Base-by-base conservation (phyloP, 345 rosid genomes). In the Corchorus capsularis region DNA sequence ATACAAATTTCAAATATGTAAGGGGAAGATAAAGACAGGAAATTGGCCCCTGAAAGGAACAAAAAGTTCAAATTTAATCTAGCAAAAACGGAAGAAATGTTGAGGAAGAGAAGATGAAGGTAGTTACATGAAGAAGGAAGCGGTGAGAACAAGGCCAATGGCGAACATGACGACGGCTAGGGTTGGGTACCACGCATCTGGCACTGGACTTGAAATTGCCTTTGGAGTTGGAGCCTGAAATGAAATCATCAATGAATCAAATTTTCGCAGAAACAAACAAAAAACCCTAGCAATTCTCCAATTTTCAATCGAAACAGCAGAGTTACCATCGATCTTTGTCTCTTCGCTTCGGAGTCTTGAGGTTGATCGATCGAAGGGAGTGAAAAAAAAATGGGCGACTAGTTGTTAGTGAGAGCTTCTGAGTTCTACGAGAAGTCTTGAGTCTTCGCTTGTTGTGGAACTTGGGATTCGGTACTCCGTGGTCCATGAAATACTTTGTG, bases 141-240 rank as follows among this genome's bases (percentile, higher is more conserved):
- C 78, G 16, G 78, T 75, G 63, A 75, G 7, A 19, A 75, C 63
- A 20, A 75, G 78, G 45, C 78, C 78, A 65, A 75, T 3, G 39
- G 78, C 62, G 54, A 75, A 71, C 71, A 64, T 37, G 22, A 75
- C 1, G 16, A 75, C 52, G 47, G 78, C 71, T 14, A 75, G 63
- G 41, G 71, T 75, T 37, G 78, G 78, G 52, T 75, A 75, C 78
- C 63, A 75, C 53, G 78, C 78, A 75, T 75, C 78, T 8, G 78
- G 63, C 49, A 75, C 78, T 17, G 78, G 78, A 64, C 78, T 75
- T 34, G 78, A 8, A 6, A 75, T 75, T 17, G 78, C 53, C 19
- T 64, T 75, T 15, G 71, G 62, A 75, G 71, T 3, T 46, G 67
- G 66, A 27, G 55, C 59, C 43, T 34, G 56, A 17, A 19, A 60